phyloP scores from a whole-genome alignment of 768 basidiomycete species.

The Termitomyces sp. region DNA sequence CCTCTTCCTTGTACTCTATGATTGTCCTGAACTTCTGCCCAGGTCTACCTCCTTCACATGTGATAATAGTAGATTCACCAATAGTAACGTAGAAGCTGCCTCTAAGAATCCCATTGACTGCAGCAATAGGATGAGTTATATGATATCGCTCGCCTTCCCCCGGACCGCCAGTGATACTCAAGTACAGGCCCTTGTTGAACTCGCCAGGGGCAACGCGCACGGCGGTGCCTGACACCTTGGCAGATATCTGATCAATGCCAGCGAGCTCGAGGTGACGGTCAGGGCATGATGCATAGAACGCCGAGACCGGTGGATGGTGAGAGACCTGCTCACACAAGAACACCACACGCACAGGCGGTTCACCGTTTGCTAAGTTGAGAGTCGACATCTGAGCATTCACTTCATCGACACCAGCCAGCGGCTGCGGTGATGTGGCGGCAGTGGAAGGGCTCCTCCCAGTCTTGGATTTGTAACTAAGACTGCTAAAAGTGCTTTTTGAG shows the following conservation, averaged over 20 bases:
- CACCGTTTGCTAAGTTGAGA: constrained; percentile 39
- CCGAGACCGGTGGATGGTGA: constrained; percentile 94
- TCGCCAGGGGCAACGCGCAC: constrained; percentile 79
- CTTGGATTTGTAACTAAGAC: constrained; percentile 51
- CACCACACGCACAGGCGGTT: constrained; percentile 45
- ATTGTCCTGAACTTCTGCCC: constrained; percentile 68
- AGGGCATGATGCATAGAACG: constrained; percentile 77
- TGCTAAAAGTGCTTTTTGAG: constrained; percentile 55
- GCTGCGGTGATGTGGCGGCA: constrained; percentile 48
- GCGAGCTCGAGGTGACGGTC: constrained; percentile 61
- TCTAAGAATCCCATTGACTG: constrained; percentile 87
- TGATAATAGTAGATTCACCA: constrained; percentile 72
- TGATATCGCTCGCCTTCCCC: constrained; percentile 81
- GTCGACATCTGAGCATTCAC: constrained; percentile 54
- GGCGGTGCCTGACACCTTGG: constrained; percentile 85
- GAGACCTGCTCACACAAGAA: constrained; percentile 93
- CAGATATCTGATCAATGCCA: constrained; percentile 91
- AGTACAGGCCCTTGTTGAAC: constrained; percentile 84
- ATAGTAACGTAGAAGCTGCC: constrained; percentile 92
- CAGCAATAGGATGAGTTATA: constrained; percentile 85
- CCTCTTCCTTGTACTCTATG: constrained; percentile 96
- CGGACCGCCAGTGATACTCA: constrained; percentile 67
- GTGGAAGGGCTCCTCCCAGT: constrained; percentile 47
- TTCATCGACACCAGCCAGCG: constrained; percentile 32
- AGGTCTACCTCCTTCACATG: constrained; percentile 65